Conservation (phyloP, 2,329 filamentous ascomycete genomes). For the Cercospora berteroae region DNA sequence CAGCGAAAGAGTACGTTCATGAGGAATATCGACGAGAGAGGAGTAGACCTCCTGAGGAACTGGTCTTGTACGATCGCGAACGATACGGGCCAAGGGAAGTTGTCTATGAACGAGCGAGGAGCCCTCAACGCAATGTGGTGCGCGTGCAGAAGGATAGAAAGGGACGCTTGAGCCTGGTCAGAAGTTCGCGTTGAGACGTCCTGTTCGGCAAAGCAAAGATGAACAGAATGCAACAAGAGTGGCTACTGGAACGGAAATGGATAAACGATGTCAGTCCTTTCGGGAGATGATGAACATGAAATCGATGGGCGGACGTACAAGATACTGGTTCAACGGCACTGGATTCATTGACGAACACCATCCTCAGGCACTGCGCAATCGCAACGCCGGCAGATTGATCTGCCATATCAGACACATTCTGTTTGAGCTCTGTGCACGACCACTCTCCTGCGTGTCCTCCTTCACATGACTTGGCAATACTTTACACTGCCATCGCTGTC, state of each 20-base stretch:
- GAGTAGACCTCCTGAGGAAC: slow-evolving; percentile 2
- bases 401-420: not conserved
- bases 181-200: slow-evolving; percentile 61
- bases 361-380: not conserved
- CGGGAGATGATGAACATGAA: not conserved
- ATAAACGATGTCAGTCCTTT: not conserved
- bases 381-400: too few relatives aligned
- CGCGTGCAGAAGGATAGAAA: slow-evolving; percentile 85
- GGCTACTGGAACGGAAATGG: not conserved
- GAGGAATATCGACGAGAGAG: slow-evolving; percentile 42
- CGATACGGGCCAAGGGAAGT: slow-evolving; percentile 55
- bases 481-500: not conserved
- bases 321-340: not conserved
- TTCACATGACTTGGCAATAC: not conserved
- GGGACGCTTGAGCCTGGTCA: slow-evolving; percentile 90
- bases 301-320: not conserved
- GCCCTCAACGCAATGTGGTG: slow-evolving; percentile 54
- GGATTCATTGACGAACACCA: not conserved
- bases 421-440: not conserved
- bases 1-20: slow-evolving; percentile 50
- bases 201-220: not conserved
- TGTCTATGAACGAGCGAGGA: slow-evolving; percentile 45
- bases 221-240: not conserved
- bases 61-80: slow-evolving; percentile 52
- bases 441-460: not conserved